These are phyloP conservation scores for Chrysanthemum lavandulifolium DNA, from an alignment of 129 eudicot species.

Conservation along the genomic window DNA sequence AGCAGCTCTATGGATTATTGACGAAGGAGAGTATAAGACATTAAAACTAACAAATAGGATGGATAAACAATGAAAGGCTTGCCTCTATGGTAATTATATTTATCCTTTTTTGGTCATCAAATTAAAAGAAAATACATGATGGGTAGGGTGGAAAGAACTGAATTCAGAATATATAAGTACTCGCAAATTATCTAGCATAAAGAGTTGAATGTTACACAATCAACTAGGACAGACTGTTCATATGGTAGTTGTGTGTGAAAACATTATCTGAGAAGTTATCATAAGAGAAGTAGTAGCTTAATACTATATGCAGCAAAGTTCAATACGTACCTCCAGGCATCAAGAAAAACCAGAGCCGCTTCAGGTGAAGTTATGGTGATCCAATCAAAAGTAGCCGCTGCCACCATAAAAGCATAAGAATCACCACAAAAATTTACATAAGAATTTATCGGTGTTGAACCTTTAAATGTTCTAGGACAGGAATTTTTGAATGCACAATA, in stretches of 20 bases:
- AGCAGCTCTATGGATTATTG: slow-evolving; percentile 54
- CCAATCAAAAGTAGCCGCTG: slow-evolving; percentile 85
- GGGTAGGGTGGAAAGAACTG: no score
- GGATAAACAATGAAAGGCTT: no score
- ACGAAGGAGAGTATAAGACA: background rate
- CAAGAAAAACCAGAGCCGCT: slow-evolving; percentile 79
- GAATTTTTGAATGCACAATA: background rate
- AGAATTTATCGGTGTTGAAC: background rate
- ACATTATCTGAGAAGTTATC: background rate
- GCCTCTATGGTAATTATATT: no score
- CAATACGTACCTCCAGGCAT: slow-evolving; percentile 75
- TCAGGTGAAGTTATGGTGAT: slow-evolving; percentile 86
- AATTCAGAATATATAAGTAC: no score
- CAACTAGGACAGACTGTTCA: no score
- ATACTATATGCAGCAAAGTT: slow-evolving; percentile 20
- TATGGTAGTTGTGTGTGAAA: background rate
- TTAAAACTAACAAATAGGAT: no score
- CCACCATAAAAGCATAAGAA: slow-evolving; percentile 24
- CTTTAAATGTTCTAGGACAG: background rate
- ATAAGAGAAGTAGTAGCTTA: slow-evolving; percentile 11
- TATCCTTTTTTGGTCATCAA: no score
- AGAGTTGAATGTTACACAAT: no score
- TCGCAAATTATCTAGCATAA: no score
- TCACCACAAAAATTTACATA: slow-evolving; percentile 14
- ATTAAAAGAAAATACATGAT: no score